phyloP scores from a whole-genome alignment of 1,284 basidiomycete genomes.

The Trametes versicolor region DNA sequence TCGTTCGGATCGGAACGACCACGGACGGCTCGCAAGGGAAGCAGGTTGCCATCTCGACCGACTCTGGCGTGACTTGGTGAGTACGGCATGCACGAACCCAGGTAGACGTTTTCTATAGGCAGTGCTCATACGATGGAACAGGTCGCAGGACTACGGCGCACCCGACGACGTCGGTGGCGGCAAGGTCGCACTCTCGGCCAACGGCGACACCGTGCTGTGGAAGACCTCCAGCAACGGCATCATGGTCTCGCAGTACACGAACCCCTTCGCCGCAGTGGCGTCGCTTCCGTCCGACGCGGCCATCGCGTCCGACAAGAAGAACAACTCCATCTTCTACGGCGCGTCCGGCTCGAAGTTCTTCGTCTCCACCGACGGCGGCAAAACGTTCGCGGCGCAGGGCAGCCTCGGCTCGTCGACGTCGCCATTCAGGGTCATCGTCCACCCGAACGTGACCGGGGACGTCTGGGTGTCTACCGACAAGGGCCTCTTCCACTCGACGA shows the following conservation, averaged over 20 bases:
- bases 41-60: constrained; percentile 64
- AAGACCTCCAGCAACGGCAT: constrained; percentile 58
- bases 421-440: constrained; percentile 61
- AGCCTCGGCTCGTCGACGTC: constrained; percentile 59
- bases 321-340: constrained; percentile 66
- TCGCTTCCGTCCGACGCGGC: constrained; percentile 59
- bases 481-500: constrained; percentile 69
- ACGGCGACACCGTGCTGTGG: constrained; percentile 68
- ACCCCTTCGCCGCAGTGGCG: constrained; percentile 58
- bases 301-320: constrained; percentile 70
- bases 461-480: constrained; percentile 71
- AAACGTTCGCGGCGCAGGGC: constrained; percentile 57
- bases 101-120: background rate
- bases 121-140: constrained; percentile 24
- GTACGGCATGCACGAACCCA: background rate
- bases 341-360: constrained; percentile 65
- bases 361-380: constrained; percentile 62
- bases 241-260: constrained; percentile 60
- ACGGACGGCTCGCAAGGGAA: constrained; percentile 52
- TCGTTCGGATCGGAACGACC: constrained; percentile 59
- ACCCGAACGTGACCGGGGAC: constrained; percentile 60
- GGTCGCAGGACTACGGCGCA: constrained; percentile 61
- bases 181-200: constrained; percentile 66
- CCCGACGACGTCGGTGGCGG: constrained; percentile 60
- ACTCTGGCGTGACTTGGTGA: constrained; percentile 63